phyloP scores from a whole-genome alignment of 306 rosid genomes.

The Begonia masoniana region DNA sequence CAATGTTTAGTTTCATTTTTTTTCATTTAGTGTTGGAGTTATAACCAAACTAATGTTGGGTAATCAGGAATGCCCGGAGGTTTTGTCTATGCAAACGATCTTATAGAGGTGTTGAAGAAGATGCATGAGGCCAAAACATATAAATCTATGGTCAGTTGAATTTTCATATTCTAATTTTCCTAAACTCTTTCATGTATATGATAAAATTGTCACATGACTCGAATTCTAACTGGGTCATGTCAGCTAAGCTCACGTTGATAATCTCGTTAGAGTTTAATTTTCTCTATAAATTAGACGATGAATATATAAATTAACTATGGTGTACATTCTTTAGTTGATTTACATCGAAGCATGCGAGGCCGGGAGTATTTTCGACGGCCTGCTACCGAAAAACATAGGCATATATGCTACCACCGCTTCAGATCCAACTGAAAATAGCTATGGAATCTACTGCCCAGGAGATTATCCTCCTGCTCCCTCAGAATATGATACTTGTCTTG shows the following conservation, averaged over 20 bases:
- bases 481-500: slow-evolving; percentile 36
- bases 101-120: slow-evolving; percentile 30
- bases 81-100: slow-evolving; percentile 16
- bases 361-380: slow-evolving; percentile 66
- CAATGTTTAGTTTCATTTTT: too few species aligned
- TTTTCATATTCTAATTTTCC: neutral
- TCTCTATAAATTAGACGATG: too few species aligned
- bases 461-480: neutral
- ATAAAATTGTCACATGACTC: too few species aligned
- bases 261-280: too few species aligned
- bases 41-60: neutral
- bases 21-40: too few species aligned
- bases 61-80: slow-evolving; percentile 29
- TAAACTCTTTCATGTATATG: neutral
- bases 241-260: too few species aligned
- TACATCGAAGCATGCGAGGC: slow-evolving; percentile 75
- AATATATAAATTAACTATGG: too few species aligned
- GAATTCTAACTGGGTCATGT: too few species aligned
- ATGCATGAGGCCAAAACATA: slow-evolving; percentile 33
- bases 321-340: slow-evolving; percentile 20
- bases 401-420: slow-evolving; percentile 61
- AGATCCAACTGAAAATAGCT: slow-evolving; percentile 36
- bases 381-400: slow-evolving; percentile 32
- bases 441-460: slow-evolving; percentile 30
- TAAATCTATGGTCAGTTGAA: slow-evolving; percentile 29